phyloP scores from a whole-genome alignment of 208 protist species.

The Phytomonas sp. region DNA sequence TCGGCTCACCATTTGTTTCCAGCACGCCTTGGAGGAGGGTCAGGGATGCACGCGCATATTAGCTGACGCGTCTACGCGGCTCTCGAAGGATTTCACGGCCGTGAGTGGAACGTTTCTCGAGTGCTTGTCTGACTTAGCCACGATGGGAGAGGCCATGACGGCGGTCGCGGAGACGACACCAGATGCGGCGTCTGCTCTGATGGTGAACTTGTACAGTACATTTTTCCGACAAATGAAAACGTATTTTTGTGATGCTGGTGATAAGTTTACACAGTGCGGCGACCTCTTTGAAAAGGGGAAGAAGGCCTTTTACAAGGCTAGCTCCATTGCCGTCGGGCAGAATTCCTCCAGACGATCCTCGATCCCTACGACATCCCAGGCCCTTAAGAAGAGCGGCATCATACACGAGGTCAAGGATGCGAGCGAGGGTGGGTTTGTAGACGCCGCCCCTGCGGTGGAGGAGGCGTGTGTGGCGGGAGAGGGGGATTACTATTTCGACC shows the following conservation, averaged over 20 bases:
- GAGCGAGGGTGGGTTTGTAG: not conserved
- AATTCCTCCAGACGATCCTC: no score
- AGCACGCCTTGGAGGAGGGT: conserved; percentile 4
- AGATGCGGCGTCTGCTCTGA: conserved; percentile 34
- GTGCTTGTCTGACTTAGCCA: conserved; percentile 48
- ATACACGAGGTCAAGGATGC: no score
- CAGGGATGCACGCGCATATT: conserved; percentile 3
- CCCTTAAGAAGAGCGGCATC: no score
- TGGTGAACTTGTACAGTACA: conserved; percentile 60
- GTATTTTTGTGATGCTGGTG: conserved; percentile 33
- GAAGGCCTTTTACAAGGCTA: conserved; percentile 19
- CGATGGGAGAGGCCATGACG: conserved; percentile 58
- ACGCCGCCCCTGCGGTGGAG: not conserved
- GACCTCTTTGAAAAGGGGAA: conserved; percentile 26
- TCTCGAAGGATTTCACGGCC: conserved; percentile 11
- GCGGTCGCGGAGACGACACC: conserved; percentile 43
- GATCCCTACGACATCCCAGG: no score
- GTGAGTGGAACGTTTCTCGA: conserved; percentile 15
- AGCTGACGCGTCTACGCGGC: conserved; percentile 7
- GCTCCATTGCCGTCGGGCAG: not conserved
- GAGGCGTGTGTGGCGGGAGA: no score
- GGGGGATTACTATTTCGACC: not conserved
- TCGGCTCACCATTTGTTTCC: conserved; percentile 10
- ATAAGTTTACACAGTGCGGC: conserved; percentile 13
- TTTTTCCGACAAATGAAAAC: conserved; percentile 40